phyloP scores from a whole-genome alignment of 2,329 filamentous ascomycete species.

The Colletotrichum sansevieriae region DNA sequence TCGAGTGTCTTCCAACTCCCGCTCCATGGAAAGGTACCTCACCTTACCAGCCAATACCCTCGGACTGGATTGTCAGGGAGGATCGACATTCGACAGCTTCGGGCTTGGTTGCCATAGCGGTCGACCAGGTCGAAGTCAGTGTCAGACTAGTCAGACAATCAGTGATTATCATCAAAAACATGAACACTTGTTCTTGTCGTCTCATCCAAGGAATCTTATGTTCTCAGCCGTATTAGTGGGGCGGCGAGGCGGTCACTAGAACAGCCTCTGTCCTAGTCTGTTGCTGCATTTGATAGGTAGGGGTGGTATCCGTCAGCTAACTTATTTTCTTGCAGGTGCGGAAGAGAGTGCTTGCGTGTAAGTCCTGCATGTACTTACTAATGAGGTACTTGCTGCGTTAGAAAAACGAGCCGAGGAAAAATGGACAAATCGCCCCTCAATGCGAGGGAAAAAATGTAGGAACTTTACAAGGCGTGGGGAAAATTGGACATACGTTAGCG shows the following conservation, averaged over 20 bases:
- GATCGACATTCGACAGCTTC: conserved; percentile 35
- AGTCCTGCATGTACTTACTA: conserved; percentile 4
- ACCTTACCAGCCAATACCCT: conserved; percentile 23
- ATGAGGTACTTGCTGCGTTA: conserved; percentile 19
- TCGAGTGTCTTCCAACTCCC: too few relatives aligned
- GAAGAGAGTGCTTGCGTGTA: background rate
- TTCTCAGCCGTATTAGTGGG: conserved; percentile 32
- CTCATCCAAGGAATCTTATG: conserved; percentile 15
- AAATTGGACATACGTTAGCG: background rate
- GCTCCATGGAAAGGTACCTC: too few relatives aligned
- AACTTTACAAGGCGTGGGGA: too few relatives aligned
- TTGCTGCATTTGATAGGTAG: conserved; percentile 24
- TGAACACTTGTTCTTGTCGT: conserved; percentile 22
- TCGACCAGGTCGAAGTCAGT: background rate
- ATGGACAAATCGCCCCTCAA: conserved; percentile 19
- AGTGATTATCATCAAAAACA: background rate
- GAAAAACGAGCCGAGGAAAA: conserved; percentile 1
- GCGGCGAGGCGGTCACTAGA: conserved; percentile 35
- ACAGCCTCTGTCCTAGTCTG: conserved; percentile 26
- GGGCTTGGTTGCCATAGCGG: background rate
- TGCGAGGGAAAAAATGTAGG: background rate
- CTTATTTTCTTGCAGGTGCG: conserved; percentile 18
- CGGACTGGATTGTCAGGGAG: conserved; percentile 39
- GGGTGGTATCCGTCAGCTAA: conserved; percentile 29
- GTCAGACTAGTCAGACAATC: conserved; percentile 4